Percentiles rank a stretch among this genome's conserved stretches.
Evolutionary conservation across 768 basidiomycete genomes (phyloP).

Genomic region (Dentipellis fragilis): DNA sequence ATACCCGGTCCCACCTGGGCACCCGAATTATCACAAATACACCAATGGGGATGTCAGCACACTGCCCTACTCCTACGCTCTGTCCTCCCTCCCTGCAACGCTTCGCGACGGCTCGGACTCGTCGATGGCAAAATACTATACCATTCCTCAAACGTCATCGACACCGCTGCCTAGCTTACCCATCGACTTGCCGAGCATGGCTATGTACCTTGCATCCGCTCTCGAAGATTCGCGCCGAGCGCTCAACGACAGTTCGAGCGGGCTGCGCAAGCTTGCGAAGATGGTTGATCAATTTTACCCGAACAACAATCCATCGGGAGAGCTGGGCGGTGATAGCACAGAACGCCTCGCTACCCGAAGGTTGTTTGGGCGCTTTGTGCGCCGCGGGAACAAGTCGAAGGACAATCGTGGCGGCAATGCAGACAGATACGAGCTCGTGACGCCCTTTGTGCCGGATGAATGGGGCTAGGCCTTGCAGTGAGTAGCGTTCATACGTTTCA

Average conservation of each 20-base stretch:
- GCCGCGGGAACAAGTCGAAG: constrained; percentile 33
- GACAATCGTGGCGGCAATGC: constrained; percentile 49
- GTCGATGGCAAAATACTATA: constrained; percentile 56
- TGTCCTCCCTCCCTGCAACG: constrained; percentile 48
- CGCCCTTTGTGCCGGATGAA: constrained; percentile 71
- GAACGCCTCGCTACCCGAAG: constrained; percentile 44
- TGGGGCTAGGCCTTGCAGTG: constrained; percentile 36
- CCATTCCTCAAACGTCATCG: constrained; percentile 48
- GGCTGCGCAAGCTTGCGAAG: constrained; percentile 58
- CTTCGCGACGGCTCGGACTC: constrained; percentile 59
- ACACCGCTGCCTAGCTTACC: constrained; percentile 65
- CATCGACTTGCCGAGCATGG: constrained; percentile 66
- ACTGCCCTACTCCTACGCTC: constrained; percentile 64
- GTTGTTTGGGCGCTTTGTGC: constrained; percentile 35
- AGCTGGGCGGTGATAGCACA: constrained; percentile 29
- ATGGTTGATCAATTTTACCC: constrained; percentile 63
- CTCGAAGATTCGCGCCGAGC: constrained; percentile 60
- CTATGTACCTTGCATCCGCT: constrained; percentile 63
- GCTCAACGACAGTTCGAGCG: constrained; percentile 47
- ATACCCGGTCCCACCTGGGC: constrained; percentile 41
- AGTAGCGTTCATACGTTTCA: too few relatives aligned
- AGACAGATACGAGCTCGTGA: constrained; percentile 74
- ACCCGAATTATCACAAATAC: constrained; percentile 36
- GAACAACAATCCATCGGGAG: constrained; percentile 20
- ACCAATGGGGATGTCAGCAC: constrained; percentile 49